Evolutionary conservation across 352 stramenopile species (phyloP).

Genomic region (Plasmopara muralis): DNA sequence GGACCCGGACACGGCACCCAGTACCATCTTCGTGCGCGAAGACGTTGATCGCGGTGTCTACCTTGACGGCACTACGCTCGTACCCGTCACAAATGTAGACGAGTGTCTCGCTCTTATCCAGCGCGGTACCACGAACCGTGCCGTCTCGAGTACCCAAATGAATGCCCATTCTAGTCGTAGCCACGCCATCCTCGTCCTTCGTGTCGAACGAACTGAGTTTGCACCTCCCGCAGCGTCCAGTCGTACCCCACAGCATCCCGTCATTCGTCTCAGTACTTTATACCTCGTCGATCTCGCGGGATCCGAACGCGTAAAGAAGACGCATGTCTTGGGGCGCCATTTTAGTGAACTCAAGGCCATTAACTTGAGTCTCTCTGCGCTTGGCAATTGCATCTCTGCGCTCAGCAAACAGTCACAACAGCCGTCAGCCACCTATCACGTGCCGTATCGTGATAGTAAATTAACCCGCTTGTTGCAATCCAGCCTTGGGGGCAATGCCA

Average conservation of each 20-base stretch:
- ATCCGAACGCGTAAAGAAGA: constrained; percentile 69
- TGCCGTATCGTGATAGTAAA: constrained; percentile 74
- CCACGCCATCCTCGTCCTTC: constrained; percentile 82
- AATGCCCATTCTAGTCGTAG: constrained; percentile 83
- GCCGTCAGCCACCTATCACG: constrained; percentile 30
- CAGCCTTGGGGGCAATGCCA: constrained; percentile 67
- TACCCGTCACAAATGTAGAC: constrained; percentile 33
- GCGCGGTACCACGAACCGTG: constrained; percentile 56
- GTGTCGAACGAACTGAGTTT: constrained; percentile 68
- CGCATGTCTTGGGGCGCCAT: constrained; percentile 44
- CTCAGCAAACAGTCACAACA: constrained; percentile 44
- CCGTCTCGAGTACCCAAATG: constrained; percentile 78
- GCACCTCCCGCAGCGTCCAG: constrained; percentile 8
- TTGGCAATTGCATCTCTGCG: constrained; percentile 70
- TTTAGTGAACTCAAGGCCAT: constrained; percentile 65
- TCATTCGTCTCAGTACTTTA: constrained; percentile 51
- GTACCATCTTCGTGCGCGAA: constrained; percentile 55
- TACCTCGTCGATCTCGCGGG: constrained; percentile 66
- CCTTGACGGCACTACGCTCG: constrained; percentile 45
- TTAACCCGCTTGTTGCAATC: constrained; percentile 61
- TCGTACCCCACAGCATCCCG: constrained; percentile 15
- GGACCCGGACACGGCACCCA: constrained; percentile 29
- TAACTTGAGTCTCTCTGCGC: constrained; percentile 64
- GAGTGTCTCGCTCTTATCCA: constrained; percentile 46
- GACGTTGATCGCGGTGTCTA: constrained; percentile 57